Conservation (phyloP, 208 protist genomes). For the Wallacemonas sp. region DNA sequence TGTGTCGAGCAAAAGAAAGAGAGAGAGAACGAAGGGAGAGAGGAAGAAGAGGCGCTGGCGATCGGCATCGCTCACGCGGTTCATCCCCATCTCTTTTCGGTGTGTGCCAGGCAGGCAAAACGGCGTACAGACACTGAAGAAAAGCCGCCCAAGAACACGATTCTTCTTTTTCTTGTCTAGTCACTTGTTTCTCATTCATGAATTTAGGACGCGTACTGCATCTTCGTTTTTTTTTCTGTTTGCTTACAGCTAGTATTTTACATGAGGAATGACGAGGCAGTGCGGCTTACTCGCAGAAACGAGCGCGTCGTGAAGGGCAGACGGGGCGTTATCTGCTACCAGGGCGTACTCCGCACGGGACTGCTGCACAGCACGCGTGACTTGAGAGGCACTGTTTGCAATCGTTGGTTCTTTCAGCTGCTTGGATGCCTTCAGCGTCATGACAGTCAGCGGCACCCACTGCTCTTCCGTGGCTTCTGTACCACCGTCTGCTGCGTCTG, state of each 20-base stretch:
- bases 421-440: slow-evolving; percentile 63
- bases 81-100: too few relatives aligned
- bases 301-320: slow-evolving; percentile 52
- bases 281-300: slow-evolving; percentile 58
- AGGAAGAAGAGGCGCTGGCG: not conserved
- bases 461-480: slow-evolving; percentile 8
- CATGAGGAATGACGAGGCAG: slow-evolving; percentile 51
- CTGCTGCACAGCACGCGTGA: slow-evolving; percentile 56
- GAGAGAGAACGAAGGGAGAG: not conserved
- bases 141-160: too few relatives aligned
- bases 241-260: slow-evolving; percentile 2
- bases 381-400: slow-evolving; percentile 44
- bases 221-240: not conserved
- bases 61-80: too few relatives aligned
- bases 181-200: too few relatives aligned
- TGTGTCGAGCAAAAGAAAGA: too few relatives aligned
- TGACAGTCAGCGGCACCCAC: slow-evolving; percentile 51
- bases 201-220: too few relatives aligned
- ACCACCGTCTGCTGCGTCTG: not conserved
- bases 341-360: slow-evolving; percentile 68
- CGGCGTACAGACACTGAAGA: too few relatives aligned
- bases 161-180: too few relatives aligned
- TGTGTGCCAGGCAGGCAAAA: too few relatives aligned
- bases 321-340: slow-evolving; percentile 39
- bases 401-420: slow-evolving; percentile 36